These are phyloP conservation scores for Carex pumila DNA, from an alignment of 176 grass and related monocot genomes.

Conservation along the genomic window DNA sequence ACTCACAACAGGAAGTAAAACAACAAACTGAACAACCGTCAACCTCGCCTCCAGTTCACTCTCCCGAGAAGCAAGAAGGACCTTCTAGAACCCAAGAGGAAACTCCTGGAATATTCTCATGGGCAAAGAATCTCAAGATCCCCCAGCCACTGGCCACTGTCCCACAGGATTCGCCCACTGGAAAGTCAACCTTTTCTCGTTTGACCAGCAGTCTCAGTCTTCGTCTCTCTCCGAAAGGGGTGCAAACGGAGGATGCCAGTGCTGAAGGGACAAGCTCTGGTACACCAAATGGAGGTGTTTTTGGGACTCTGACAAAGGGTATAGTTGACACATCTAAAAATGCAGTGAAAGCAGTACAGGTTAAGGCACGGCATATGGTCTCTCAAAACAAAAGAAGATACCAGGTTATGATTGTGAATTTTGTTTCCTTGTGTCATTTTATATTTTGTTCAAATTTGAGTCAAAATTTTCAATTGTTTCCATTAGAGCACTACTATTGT, in stretches of 20 bases:
- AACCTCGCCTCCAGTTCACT: slow-evolving; percentile 18
- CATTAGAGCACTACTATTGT: not conserved
- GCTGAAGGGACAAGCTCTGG: slow-evolving; percentile 41
- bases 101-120: slow-evolving; percentile 65
- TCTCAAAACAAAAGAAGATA: slow-evolving; percentile 98
- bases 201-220: slow-evolving; percentile 76
- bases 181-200: slow-evolving; percentile 74
- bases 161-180: slow-evolving; percentile 51
- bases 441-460: not conserved
- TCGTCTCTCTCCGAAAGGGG: slow-evolving; percentile 58
- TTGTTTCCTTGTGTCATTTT: not conserved
- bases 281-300: slow-evolving; percentile 53
- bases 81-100: slow-evolving; percentile 30
- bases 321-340: slow-evolving; percentile 87
- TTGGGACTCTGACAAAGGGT: slow-evolving; percentile 87
- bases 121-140: slow-evolving; percentile 90
- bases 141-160: slow-evolving; percentile 44
- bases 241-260: slow-evolving; percentile 39
- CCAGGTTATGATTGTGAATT: slow-evolving; percentile 39
- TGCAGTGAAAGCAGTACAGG: slow-evolving; percentile 97
- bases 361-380: slow-evolving; percentile 94
- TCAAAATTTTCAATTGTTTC: not conserved
- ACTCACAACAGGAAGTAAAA: not conserved
- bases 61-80: slow-evolving; percentile 34
- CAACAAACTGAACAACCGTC: not conserved